These are phyloP conservation scores for Phaeotremella fagi DNA, from an alignment of 768 basidiomycete species.

Conservation along the genomic window DNA sequence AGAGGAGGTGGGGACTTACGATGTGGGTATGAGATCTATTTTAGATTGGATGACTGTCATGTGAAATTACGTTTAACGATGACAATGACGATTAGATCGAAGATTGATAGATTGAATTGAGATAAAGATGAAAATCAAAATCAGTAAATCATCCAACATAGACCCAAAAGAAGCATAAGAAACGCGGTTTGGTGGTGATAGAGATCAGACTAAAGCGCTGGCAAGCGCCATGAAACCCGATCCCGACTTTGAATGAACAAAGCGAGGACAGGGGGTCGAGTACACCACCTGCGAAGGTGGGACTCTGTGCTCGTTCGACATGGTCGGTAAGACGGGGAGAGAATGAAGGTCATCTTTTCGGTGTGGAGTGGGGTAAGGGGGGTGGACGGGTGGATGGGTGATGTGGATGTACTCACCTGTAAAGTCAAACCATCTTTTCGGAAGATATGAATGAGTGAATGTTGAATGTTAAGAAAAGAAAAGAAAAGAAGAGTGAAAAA, in stretches of 20 bases:
- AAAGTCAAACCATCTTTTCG: too few relatives aligned
- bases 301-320: conserved; percentile 48
- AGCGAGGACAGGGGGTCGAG: conserved; percentile 35
- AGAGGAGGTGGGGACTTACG: conserved; percentile 8
- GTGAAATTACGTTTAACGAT: too few relatives aligned
- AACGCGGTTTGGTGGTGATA: neutral
- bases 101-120: too few relatives aligned
- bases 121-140: too few relatives aligned
- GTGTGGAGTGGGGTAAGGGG: conserved; percentile 4
- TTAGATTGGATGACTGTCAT: neutral
- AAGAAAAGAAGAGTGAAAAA: conserved; percentile 1
- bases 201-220: conserved; percentile 50
- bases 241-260: conserved; percentile 1
- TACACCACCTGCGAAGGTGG: conserved; percentile 45
- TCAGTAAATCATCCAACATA: too few relatives aligned
- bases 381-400: neutral
- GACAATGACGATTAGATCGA: too few relatives aligned
- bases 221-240: conserved; percentile 48
- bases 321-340: conserved; percentile 51
- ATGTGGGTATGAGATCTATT: neutral
- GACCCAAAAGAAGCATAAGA: too few relatives aligned
- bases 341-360: conserved; percentile 49
- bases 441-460: neutral
- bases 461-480: neutral
- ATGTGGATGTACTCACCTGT: neutral